These are phyloP conservation scores for Fomitopsis betulina DNA, from an alignment of 1,284 basidiomycete species.

Conservation along the genomic window DNA sequence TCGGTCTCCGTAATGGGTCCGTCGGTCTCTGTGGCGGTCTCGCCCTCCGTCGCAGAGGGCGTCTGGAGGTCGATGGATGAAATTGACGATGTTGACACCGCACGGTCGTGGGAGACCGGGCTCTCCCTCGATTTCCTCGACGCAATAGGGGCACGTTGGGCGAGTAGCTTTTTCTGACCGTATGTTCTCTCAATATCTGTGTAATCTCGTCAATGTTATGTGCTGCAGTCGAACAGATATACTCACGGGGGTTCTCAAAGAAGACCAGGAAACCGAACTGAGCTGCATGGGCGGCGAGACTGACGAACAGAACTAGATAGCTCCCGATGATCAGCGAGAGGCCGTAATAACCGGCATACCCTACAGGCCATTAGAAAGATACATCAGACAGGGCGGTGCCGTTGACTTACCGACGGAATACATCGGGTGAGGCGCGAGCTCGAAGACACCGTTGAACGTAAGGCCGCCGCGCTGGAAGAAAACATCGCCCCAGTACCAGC, in stretches of 20 bases:
- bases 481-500: constrained; percentile 98
- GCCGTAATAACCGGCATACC: constrained; percentile 96
- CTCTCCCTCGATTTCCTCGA: constrained; percentile 13
- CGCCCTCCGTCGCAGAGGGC: constrained; percentile 69
- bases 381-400: neutral
- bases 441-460: constrained; percentile 97
- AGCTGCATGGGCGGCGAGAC: constrained; percentile 87
- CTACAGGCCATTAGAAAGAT: constrained; percentile 30
- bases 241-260: constrained; percentile 95
- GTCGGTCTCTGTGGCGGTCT: constrained; percentile 59
- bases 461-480: constrained; percentile 92
- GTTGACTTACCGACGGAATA: constrained; percentile 80
- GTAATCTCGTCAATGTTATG: neutral
- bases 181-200: constrained; percentile 91
- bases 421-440: constrained; percentile 89
- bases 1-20: constrained; percentile 70
- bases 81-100: constrained; percentile 22
- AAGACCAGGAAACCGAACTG: constrained; percentile 96
- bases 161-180: constrained; percentile 83
- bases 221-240: neutral
- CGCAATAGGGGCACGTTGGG: constrained; percentile 69
- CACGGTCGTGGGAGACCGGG: constrained; percentile 13
- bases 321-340: constrained; percentile 86
- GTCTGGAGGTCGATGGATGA: constrained; percentile 37
- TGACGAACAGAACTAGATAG: constrained; percentile 91